These are phyloP conservation scores for Endotrypanum monterogeii DNA, from an alignment of 208 protist species.

Conservation along the genomic window DNA sequence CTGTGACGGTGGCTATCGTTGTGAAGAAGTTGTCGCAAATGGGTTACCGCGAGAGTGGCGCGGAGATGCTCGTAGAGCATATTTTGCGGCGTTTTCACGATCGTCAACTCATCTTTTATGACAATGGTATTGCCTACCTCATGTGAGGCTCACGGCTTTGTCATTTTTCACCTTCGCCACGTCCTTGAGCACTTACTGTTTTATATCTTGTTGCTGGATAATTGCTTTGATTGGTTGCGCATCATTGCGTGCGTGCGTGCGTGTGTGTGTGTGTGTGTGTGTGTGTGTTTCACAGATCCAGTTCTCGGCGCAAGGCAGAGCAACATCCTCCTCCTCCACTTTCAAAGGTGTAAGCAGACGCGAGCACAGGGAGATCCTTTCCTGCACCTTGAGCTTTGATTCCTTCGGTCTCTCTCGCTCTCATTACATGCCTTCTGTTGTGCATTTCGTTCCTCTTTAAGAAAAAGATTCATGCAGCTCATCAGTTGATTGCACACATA, in stretches of 20 bases:
- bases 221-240: neutral
- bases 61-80: slow-evolving; percentile 45
- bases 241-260: neutral
- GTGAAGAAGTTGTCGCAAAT: slow-evolving; percentile 79
- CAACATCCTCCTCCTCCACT: no score
- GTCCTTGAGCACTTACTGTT: neutral
- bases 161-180: no score
- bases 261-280: neutral
- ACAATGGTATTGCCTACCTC: slow-evolving; percentile 83
- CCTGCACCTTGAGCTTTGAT: no score
- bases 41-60: slow-evolving; percentile 53
- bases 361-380: no score
- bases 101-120: slow-evolving; percentile 82
- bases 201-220: neutral
- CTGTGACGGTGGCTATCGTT: slow-evolving; percentile 73
- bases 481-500: neutral
- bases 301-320: neutral
- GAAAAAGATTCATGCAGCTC: neutral
- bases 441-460: neutral
- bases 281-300: neutral
- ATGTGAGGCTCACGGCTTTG: slow-evolving; percentile 36
- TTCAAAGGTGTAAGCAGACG: no score
- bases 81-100: slow-evolving; percentile 70
- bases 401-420: neutral
- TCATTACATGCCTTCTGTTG: neutral